Evolutionary conservation across 352 stramenopile species (phyloP).

Genomic region (Peronospora tabacina): DNA sequence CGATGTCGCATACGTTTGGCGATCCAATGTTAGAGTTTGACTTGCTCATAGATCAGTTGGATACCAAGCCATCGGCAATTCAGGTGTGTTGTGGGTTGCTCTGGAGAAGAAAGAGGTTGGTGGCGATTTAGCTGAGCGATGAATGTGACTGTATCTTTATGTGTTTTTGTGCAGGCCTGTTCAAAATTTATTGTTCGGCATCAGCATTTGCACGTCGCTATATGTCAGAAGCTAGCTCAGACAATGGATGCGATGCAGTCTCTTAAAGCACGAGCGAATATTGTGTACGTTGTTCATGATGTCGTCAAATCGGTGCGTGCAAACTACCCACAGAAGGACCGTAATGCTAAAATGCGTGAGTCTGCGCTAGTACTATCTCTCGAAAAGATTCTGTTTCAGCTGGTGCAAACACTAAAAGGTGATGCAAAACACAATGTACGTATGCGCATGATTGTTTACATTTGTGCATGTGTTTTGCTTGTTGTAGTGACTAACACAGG

Average conservation of each 20-base stretch:
- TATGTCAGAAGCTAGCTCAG: conserved; percentile 58
- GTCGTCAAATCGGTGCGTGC: conserved; percentile 71
- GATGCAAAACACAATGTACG: conserved; percentile 62
- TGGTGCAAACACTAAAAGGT: conserved; percentile 54
- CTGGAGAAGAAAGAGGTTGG: conserved; percentile 3
- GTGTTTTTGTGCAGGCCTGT: conserved; percentile 42
- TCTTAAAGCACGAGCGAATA: conserved; percentile 61
- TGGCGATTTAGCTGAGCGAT: neutral
- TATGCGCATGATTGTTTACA: conserved; percentile 6
- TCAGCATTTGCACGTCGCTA: conserved; percentile 57
- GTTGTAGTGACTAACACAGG: neutral
- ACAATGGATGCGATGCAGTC: conserved; percentile 56
- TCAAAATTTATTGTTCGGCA: conserved; percentile 82
- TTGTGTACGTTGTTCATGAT: conserved; percentile 81
- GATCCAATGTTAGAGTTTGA: conserved; percentile 84
- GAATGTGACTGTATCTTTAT: neutral
- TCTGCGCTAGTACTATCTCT: conserved; percentile 59
- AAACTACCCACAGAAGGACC: conserved; percentile 57
- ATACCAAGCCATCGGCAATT: conserved; percentile 80
- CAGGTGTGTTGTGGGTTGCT: conserved; percentile 38
- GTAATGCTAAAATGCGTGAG: conserved; percentile 69
- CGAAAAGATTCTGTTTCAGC: conserved; percentile 51
- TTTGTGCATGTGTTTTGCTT: neutral
- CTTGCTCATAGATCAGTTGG: conserved; percentile 73
- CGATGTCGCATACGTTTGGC: conserved; percentile 69